Evolutionary conservation across 83 land plant species (phyloP), one percentile per base, ranked within the genome.

Genomic region (Picea abies): DNA sequence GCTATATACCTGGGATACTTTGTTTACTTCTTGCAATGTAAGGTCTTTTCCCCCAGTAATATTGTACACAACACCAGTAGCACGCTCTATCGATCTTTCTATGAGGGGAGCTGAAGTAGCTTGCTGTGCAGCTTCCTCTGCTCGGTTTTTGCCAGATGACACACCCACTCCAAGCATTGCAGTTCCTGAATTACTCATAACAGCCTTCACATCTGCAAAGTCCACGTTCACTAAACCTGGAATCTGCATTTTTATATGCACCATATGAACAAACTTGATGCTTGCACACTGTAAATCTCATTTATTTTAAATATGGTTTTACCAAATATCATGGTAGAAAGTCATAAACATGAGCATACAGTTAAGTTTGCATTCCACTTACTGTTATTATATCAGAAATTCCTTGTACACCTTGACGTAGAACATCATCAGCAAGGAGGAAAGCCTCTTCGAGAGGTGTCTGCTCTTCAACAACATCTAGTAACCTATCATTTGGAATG

Each of bases 41-140:
- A 96, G 93, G 81, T 96, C 99, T 80, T 88, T 93, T 80, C 99
- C 99, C 49, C 99, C 98, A 44, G 99, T 95, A 63, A 96, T 96
- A 81, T 95, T 96, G 81, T 95, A 96, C 2, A 96, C 98, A 78
- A 96, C 89, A 20, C 98, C 99, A 17, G 99, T 96, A 44, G 99
- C 98, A 76, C 91, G 90, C 81, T 96, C 96, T 56, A 96, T 96
- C 7, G 94, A 91, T 58, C 93, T 89, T 20, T 96, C 99, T 79
- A 95, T 93, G 15, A 96, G 85, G 22, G 99, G 99, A 26, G 98
- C 98, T 60, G 97, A 89, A 73, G 99, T 93, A 71, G 99, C 98
- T 81, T 96, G 96, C 73, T 94, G 89, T 65, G 99, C 98, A 25
- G 99, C 99, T 86, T 96, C 99, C 83, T 90, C 90, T 39, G 96